Evolutionary conservation across 352 stramenopile species (phyloP).

Genomic region (Phytophthora fragariaefolia): DNA sequence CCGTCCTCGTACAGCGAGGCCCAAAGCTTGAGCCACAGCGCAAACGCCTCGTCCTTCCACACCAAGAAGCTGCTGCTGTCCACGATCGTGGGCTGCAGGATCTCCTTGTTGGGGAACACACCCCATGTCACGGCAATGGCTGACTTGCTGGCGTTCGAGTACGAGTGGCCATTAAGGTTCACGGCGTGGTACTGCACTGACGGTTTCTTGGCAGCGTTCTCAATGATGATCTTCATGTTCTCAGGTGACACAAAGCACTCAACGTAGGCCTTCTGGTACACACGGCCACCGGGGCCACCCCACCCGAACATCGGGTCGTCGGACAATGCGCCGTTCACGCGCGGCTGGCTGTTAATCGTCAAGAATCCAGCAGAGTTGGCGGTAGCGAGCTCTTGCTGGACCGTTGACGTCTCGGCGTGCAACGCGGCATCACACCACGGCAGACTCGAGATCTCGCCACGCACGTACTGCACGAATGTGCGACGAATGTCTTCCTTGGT

Average conservation of each 20-base stretch:
- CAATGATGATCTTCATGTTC: conserved; percentile 92
- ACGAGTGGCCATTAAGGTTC: conserved; percentile 90
- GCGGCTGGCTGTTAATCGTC: conserved; percentile 96
- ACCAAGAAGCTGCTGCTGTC: conserved; percentile 97
- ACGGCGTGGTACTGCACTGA: conserved; percentile 93
- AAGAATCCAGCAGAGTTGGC: conserved; percentile 92
- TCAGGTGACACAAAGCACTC: conserved; percentile 98
- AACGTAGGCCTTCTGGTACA: conserved; percentile 99
- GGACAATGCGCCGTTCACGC: conserved; percentile 92
- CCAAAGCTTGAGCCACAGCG: conserved; percentile 96
- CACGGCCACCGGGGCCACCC: conserved; percentile 94
- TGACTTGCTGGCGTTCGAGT: conserved; percentile 90
- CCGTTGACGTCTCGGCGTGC: conserved; percentile 93
- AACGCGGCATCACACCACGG: conserved; percentile 97
- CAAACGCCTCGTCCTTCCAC: conserved; percentile 98
- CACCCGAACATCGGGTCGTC: conserved; percentile 96
- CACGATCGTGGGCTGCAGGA: conserved; percentile 98
- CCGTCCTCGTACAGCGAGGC: conserved; percentile 96
- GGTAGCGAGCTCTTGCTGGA: conserved; percentile 76
- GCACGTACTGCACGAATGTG: conserved; percentile 97
- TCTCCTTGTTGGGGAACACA: conserved; percentile 97
- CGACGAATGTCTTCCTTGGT: conserved; percentile 93
- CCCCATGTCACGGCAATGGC: conserved; percentile 98
- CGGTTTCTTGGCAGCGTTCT: conserved; percentile 82
- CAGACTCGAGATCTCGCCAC: conserved; percentile 95